Base-by-base conservation (phyloP, 2,329 filamentous ascomycete species). In the Chaetomiaceae sp. region DNA sequence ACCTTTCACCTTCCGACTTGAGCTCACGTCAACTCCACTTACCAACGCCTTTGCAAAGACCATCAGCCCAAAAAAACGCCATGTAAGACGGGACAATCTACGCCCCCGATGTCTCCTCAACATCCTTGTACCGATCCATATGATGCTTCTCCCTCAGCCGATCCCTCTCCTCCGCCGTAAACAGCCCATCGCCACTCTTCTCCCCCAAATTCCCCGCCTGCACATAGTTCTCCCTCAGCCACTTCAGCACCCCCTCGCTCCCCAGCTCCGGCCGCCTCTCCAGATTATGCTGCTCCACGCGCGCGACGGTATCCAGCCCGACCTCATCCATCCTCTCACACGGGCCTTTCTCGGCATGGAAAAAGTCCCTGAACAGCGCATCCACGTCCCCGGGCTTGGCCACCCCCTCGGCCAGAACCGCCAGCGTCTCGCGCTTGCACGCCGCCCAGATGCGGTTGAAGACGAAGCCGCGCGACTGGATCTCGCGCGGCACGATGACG, bases 381-480 rank as follows among this genome's bases (percentile, higher is more conserved):
- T 70, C 67, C 8, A 70, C 59, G n/a, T 69, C 65, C 16, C 55
- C 58, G 4, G 67, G 66, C 2, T 56, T 61, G 1, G 66, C 63
- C 0, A 69, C 65, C 2, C 63, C 67, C 47, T 69, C 67, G 10
- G 62, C 54, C 27, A 69, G 38, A 6, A 69, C 59, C 18, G 55
- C 61, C 20, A 69, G 51, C n/a, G 61, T 63, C 59, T 70, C 67
- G 5, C 67, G 63, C 62, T 69, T 70, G 55, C 66, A 55, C 5
- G 67, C 67, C 1, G 65, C 67, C 67, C 67, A 70, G 49, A 70
- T 61, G 7, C 68, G 61, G 54, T 70, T 68, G 55, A 69, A 67
- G 33, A 69, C 64, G 38, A 69, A 64, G 3, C 68, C 67, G 5
- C 57, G 62, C 5, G 64, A 67, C 43, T 69, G 67, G 43, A 64